Conservation (phyloP, 2,329 filamentous ascomycete genomes). For the Fusarium sp. region DNA sequence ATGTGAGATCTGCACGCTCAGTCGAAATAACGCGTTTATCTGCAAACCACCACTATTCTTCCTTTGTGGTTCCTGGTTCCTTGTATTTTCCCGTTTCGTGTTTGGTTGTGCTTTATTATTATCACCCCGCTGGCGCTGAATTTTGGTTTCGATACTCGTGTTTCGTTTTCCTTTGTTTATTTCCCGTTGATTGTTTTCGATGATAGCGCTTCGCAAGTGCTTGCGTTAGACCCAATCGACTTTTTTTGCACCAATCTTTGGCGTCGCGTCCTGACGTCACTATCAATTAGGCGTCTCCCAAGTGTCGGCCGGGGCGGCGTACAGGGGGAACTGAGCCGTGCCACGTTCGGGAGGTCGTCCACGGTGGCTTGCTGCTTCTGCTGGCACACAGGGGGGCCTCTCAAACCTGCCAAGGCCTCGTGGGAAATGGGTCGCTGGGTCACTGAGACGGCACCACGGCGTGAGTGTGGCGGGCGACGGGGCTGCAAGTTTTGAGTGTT, state of each 20-base stretch:
- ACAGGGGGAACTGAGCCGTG: conserved; percentile 39
- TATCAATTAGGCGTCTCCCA: conserved; percentile 23
- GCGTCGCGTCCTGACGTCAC: conserved; percentile 38
- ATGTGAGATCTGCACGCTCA: conserved; percentile 38
- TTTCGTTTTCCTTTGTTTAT: conserved; percentile 16
- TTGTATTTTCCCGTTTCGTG: conserved; percentile 50
- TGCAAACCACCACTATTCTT: conserved; percentile 6
- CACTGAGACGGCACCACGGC: conserved; percentile 12
- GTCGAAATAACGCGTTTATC: conserved; percentile 12
- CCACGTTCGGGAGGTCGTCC: conserved; percentile 39
- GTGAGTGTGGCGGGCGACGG: conserved; percentile 16
- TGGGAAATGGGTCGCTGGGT: conserved; percentile 20
- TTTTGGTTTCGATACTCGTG: conserved; percentile 5
- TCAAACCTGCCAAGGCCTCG: conserved; percentile 13
- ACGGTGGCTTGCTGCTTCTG: conserved; percentile 39
- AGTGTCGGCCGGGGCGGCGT: conserved; percentile 31
- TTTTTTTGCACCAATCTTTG: conserved; percentile 6
- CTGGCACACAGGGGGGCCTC: conserved; percentile 25
- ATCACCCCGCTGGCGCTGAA: neutral
- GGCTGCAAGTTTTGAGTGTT: conserved; percentile 23
- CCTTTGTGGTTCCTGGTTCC: conserved; percentile 16
- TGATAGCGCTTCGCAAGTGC: conserved; percentile 33
- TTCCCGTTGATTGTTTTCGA: conserved; percentile 14
- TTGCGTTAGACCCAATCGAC: conserved; percentile 24
- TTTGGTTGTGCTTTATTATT: conserved; percentile 31